Evolutionary conservation across 1,284 basidiomycete genomes (phyloP).

Genomic region (Leccinum subrobustum): DNA sequence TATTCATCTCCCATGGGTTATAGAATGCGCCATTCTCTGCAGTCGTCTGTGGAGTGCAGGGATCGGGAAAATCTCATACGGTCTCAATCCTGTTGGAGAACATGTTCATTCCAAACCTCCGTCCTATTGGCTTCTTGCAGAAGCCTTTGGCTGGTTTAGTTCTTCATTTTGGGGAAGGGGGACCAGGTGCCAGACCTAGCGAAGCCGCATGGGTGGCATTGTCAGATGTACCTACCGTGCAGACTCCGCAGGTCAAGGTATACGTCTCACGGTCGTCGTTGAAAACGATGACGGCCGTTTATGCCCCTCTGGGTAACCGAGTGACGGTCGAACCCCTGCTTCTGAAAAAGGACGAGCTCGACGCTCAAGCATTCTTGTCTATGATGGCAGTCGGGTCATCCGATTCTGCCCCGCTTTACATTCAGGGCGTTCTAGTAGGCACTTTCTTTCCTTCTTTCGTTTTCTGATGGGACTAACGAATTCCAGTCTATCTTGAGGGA

Average conservation of each 20-base stretch:
- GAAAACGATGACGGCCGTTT: slow-evolving; percentile 56
- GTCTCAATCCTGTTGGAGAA: slow-evolving; percentile 63
- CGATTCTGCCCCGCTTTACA: slow-evolving; percentile 61
- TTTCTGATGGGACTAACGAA: slow-evolving; percentile 14
- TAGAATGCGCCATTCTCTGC: slow-evolving; percentile 62
- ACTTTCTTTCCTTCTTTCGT: not conserved
- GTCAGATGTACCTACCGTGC: slow-evolving; percentile 37
- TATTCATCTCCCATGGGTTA: not conserved
- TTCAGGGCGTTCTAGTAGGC: slow-evolving; percentile 60
- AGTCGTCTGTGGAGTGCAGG: slow-evolving; percentile 61
- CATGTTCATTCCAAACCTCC: slow-evolving; percentile 55
- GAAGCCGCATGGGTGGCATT: slow-evolving; percentile 63
- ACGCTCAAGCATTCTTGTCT: slow-evolving; percentile 63
- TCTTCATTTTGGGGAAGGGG: slow-evolving; percentile 69
- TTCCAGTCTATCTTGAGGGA: slow-evolving; percentile 42
- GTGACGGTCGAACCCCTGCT: slow-evolving; percentile 55
- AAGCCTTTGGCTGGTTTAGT: slow-evolving; percentile 62
- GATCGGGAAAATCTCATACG: slow-evolving; percentile 71
- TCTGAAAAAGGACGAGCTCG: slow-evolving; percentile 60
- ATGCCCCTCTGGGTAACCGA: slow-evolving; percentile 47
- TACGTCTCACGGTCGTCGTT: slow-evolving; percentile 65
- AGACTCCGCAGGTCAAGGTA: slow-evolving; percentile 50
- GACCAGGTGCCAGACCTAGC: slow-evolving; percentile 51
- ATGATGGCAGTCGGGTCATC: slow-evolving; percentile 67
- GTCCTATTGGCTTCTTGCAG: slow-evolving; percentile 47